These are phyloP conservation scores for Lathyrus aphaca DNA, from an alignment of 306 rosid species.

Conservation along the genomic window DNA sequence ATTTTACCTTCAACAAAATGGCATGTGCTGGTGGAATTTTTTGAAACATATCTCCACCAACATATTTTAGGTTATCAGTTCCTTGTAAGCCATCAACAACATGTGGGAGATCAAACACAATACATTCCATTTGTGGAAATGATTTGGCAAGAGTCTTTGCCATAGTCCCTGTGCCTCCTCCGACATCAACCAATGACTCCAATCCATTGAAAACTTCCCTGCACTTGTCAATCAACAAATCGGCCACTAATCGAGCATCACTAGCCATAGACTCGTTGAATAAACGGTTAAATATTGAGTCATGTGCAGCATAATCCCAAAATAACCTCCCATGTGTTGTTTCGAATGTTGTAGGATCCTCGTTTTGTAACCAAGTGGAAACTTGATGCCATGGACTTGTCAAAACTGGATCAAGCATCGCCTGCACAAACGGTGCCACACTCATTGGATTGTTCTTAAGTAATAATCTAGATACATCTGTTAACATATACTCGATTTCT, in stretches of 20 bases:
- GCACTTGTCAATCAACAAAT: constrained; percentile 21
- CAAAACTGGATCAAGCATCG: not conserved
- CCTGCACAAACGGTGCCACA: not conserved
- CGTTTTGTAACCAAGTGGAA: constrained; percentile 22
- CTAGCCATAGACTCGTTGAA: constrained; percentile 24
- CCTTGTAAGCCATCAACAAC: constrained; percentile 32
- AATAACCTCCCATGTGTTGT: not conserved
- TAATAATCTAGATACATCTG: constrained; percentile 5
- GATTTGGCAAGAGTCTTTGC: constrained; percentile 20
- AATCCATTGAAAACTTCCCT: not conserved
- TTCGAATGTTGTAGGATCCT: not conserved
- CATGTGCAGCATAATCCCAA: not conserved
- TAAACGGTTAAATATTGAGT: not conserved
- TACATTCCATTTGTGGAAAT: constrained; percentile 16
- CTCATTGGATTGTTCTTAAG: constrained; percentile 6
- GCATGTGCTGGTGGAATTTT: constrained; percentile 8
- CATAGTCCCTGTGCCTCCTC: constrained; percentile 25
- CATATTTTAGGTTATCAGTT: constrained; percentile 7
- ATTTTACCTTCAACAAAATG: constrained; percentile 35
- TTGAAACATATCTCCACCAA: constrained; percentile 36
- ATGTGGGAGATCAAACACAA: constrained; percentile 32
- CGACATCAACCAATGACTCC: constrained; percentile 37
- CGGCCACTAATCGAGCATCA: not conserved
- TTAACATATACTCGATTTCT: constrained; percentile 17
- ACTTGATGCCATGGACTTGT: constrained; percentile 11